Base-by-base conservation (phyloP, 139 green algal species). In the Penium margaritaceum region DNA sequence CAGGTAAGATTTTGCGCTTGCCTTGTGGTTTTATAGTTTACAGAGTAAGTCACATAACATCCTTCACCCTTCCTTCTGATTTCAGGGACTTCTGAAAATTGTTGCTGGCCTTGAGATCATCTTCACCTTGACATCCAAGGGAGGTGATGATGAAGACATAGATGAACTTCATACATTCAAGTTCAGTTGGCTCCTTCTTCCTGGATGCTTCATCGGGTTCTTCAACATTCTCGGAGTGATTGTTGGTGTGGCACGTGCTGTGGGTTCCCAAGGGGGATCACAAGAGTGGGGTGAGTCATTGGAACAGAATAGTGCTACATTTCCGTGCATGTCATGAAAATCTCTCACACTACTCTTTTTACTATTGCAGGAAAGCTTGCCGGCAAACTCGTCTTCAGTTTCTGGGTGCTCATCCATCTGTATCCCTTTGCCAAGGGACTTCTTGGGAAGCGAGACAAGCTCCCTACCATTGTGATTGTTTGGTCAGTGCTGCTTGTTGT, bases 361-460 rank as follows among this genome's bases (percentile, higher is more conserved):
- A n/a, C n/a, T n/a, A 32, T 58, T 79, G 43, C 72, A 79, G 73
- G 55, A 7, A 34, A 69, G 43, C 67, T 82, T 30, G 24, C 53
- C 19, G 75, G 75, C 39, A 82, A 82, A 36, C 32, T 77, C 4
- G 41, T 62, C 12, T 82, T 82, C 75, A 67, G 39, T 12, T 79
- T 79, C 34, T 82, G 75, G 75, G 75, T 82, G 29, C 68, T 82
- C 15, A 24, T 82, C 27, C 75, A 81, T 29, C 55, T 81, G 15
- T 81, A 81, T 27, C 74, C 74, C 7, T 81, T 81, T 27, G 74
- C 54, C 34, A 81, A 81, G 74, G 75, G 75, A 33, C 21, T 82
- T 6, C 47, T 77, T 27, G 75, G 75, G 30, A 63, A 39, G 19
- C 36, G 68, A 7, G 27, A 63, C 27, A 19, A 29, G 9, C 29